phyloP scores from a whole-genome alignment of 2,329 filamentous ascomycete species.

The Verticillium nubilum region DNA sequence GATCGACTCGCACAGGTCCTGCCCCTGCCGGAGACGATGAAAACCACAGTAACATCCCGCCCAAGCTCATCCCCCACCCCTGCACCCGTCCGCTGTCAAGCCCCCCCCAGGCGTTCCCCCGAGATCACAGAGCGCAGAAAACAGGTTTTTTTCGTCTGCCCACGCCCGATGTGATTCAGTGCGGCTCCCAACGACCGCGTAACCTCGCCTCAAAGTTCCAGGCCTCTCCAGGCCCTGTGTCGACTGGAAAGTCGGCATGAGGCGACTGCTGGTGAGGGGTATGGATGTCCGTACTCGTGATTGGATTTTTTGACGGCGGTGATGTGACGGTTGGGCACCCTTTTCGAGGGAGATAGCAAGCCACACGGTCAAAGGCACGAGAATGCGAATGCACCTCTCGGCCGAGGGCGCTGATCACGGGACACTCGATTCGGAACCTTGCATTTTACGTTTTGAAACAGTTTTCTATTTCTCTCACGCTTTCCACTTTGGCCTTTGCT shows the following conservation, averaged over 20 bases:
- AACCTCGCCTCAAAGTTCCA: neutral
- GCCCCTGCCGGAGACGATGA: conserved; percentile 75
- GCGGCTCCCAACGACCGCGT: neutral
- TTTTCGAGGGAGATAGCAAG: neutral
- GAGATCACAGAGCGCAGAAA: neutral
- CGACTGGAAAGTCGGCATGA: neutral
- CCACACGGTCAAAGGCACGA: neutral
- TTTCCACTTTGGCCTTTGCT: too few relatives aligned
- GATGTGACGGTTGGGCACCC: too few relatives aligned
- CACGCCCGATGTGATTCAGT: neutral
- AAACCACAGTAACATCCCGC: conserved; percentile 65
- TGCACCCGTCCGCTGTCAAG: conserved; percentile 26
- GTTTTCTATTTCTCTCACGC: too few relatives aligned
- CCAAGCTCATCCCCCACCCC: conserved; percentile 50
- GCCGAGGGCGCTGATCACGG: neutral
- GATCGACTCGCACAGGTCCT: neutral
- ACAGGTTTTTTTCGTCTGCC: neutral
- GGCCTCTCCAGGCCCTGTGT: neutral
- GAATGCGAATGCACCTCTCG: neutral
- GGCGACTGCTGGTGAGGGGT: neutral
- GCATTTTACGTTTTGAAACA: neutral
- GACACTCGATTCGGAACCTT: neutral
- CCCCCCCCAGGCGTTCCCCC: neutral
- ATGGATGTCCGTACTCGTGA: neutral
- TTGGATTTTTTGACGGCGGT: too few relatives aligned